Base-by-base conservation (phyloP, 2,329 filamentous ascomycete genomes). In the Arthroderma sp. region DNA sequence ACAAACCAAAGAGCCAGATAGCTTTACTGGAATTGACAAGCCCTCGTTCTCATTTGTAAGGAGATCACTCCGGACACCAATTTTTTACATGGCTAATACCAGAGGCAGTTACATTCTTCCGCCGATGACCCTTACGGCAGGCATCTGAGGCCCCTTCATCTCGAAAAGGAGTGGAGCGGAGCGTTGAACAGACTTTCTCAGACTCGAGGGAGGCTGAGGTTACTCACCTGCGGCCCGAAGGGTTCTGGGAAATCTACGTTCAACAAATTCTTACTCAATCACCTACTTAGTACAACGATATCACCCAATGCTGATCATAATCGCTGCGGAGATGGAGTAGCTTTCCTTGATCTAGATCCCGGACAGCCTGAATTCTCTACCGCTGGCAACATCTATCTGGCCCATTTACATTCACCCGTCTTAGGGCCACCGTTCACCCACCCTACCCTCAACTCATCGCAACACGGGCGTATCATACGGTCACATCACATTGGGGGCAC, bases 221-320 rank as follows among this genome's bases (percentile, higher is more conserved):
- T 73, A 5, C 55, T 79, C 41, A 59, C 77, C 5, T 71, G 72
- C 44, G 77, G 77, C 4, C 65, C 71, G 5, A 73, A 77, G 49
- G 68, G 65, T 0, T 70, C 74, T 27, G 77, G 77, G 27, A 78
- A 80, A 55, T 79, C 76, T 6, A 78, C 74, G 0, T 75, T 80
- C 51, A 68, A 69, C 46, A 70, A 72, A 41, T 65, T 74, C 45
- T 58, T 80, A 4, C 54, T 71, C 11, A 80, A 80, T 52, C 67
- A 73, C 45, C 63, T 76, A 29, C 62, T 77, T 11, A 66, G 61
- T 29, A 59, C 61, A 22, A 57, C 59, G 3, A 65, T 58, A 45
- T 48, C 59, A 41, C 49, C 57, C 4, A 59, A 62, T 37, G 55
- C 47, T 29, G 52, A 50, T 15, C 54, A 58, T 38, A 49, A 43